Conservation (phyloP, 2,329 filamentous ascomycete genomes). For the Trichoderma sp. region DNA sequence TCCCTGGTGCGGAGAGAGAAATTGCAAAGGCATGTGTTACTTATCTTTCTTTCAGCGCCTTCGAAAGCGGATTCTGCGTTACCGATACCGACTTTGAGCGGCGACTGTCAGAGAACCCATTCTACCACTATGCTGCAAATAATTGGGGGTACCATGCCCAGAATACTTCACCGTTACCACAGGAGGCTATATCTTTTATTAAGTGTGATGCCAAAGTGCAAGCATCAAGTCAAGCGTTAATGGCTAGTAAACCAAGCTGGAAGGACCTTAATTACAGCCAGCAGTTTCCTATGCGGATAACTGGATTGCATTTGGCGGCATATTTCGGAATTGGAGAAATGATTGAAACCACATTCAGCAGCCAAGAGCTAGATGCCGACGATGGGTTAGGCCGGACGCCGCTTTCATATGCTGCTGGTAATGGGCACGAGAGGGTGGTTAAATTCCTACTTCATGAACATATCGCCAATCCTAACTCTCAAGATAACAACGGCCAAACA, state of each 20-base stretch:
- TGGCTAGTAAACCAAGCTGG: not conserved
- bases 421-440: not conserved
- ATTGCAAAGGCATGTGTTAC: not conserved
- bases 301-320: not conserved
- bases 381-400: not conserved
- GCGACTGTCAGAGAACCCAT: not conserved
- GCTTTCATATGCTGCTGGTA: not conserved
- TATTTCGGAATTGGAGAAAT: not conserved
- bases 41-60: not conserved
- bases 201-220: not conserved
- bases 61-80: not conserved
- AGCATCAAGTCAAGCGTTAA: not conserved
- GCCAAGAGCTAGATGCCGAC: not conserved
- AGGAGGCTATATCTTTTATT: not conserved
- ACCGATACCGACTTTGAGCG: not conserved
- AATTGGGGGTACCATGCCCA: not conserved
- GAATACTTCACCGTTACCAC: not conserved
- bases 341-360: not conserved
- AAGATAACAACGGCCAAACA: not conserved
- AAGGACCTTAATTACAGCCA: not conserved
- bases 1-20: not conserved
- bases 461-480: not conserved
- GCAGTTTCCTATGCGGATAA: not conserved
- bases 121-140: not conserved
- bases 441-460: not conserved